Percentiles rank a stretch among this genome's conserved stretches.
These are phyloP conservation scores for Allomyces macrogynus DNA, from an alignment of 192 early-diverging fungal genomes.

Conservation along the genomic window DNA sequence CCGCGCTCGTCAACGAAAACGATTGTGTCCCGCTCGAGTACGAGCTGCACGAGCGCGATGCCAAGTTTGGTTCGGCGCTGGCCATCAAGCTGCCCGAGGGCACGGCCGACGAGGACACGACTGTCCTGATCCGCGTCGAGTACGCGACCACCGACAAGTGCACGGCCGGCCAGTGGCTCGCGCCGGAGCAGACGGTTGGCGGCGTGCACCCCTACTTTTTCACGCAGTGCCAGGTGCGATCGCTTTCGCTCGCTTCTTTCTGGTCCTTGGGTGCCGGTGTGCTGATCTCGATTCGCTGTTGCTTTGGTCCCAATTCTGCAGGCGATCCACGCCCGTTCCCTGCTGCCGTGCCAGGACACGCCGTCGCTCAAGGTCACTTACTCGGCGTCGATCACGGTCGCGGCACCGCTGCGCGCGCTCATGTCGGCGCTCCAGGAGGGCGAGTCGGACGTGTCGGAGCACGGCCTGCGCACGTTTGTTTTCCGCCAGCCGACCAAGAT, in stretches of 20 bases:
- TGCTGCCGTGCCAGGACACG: conserved; percentile 78
- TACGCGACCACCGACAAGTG: conserved; percentile 65
- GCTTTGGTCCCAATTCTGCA: not conserved
- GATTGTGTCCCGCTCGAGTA: conserved; percentile 13
- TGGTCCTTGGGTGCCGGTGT: not conserved
- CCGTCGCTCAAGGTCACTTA: conserved; percentile 77
- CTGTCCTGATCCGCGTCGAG: conserved; percentile 36
- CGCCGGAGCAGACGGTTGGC: conserved; percentile 80
- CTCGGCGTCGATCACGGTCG: conserved; percentile 57
- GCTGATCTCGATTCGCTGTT: not conserved
- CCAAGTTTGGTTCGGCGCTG: conserved; percentile 52
- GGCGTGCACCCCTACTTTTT: conserved; percentile 88
- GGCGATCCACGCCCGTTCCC: conserved; percentile 74
- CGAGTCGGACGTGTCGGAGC: conserved; percentile 23
- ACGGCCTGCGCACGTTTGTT: conserved; percentile 32
- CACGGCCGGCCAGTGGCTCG: conserved; percentile 81
- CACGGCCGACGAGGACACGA: conserved; percentile 16
- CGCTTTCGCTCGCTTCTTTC: not conserved
- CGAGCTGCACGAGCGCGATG: conserved; percentile 28
- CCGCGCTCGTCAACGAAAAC: conserved; percentile 1
- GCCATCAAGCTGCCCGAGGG: conserved; percentile 30
- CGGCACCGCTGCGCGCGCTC: conserved; percentile 58
- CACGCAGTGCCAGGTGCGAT: conserved; percentile 77
- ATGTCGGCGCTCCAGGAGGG: conserved; percentile 72
- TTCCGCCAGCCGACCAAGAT: conserved; percentile 78